phyloP scores from a whole-genome alignment of 148 eudicot species.

The Nyssa sinensis region DNA sequence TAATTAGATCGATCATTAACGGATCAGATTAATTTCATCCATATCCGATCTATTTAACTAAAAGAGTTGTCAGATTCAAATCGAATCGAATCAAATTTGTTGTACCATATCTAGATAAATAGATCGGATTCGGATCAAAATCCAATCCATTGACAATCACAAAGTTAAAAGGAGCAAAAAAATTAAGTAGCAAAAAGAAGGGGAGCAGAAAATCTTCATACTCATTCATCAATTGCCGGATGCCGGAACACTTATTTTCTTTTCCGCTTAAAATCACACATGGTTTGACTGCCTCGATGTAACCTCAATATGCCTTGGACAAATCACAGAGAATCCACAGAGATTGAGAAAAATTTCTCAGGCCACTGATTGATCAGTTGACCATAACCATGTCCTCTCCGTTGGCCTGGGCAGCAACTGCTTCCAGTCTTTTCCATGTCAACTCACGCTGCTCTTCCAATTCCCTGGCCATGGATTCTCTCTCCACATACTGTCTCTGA shows the following conservation, averaged over 20 bases:
- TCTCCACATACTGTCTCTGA: conserved; percentile 29
- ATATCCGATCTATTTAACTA: too few relatives aligned
- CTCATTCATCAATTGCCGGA: background rate
- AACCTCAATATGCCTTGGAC: background rate
- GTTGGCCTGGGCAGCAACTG: conserved; percentile 27
- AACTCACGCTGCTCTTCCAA: conserved; percentile 33
- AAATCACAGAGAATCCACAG: background rate
- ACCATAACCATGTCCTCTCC: conserved; percentile 34
- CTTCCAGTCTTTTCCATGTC: conserved; percentile 46
- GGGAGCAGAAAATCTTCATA: background rate
- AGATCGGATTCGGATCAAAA: too few relatives aligned
- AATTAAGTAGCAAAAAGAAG: conserved; percentile 4
- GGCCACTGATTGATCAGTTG: conserved; percentile 6
- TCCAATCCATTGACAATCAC: too few relatives aligned
- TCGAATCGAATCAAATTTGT: too few relatives aligned
- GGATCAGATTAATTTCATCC: too few relatives aligned
- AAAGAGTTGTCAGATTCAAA: too few relatives aligned
- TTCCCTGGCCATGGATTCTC: conserved; percentile 23
- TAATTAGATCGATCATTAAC: too few relatives aligned
- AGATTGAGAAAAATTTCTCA: background rate
- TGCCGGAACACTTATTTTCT: background rate
- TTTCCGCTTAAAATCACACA: background rate
- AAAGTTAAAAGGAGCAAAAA: conserved; percentile 4
- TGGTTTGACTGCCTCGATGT: background rate
- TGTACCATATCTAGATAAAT: too few relatives aligned